These are phyloP conservation scores for Dioscorea dumetorum DNA, from an alignment of 106 monocot genomes.

Conservation along the genomic window DNA sequence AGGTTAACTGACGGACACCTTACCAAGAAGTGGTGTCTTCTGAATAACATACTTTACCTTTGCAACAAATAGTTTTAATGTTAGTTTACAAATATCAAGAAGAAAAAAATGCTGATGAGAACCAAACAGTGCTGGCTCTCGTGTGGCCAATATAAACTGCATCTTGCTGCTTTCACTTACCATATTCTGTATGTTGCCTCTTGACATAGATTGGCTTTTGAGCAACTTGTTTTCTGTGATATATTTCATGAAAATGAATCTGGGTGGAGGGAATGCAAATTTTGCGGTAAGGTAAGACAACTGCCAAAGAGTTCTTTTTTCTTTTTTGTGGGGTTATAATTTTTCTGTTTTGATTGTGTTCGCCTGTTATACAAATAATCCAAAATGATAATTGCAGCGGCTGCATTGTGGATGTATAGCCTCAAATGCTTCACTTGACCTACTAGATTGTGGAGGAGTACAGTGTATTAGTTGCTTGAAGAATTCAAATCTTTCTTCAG, in stretches of 20 bases:
- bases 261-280: slow-evolving; percentile 90
- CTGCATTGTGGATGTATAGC: slow-evolving; percentile 96
- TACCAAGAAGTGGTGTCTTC: too few relatives aligned
- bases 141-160: too few relatives aligned
- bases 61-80: too few relatives aligned
- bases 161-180: too few relatives aligned
- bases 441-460: slow-evolving; percentile 92
- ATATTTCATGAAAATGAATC: slow-evolving; percentile 80
- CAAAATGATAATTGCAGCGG: slow-evolving; percentile 29
- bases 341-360: not conserved
- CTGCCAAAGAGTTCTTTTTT: too few relatives aligned
- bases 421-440: slow-evolving; percentile 61
- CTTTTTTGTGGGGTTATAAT: too few relatives aligned
- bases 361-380: too few relatives aligned
- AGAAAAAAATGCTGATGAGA: too few relatives aligned
- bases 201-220: slow-evolving; percentile 58
- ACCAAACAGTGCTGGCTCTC: too few relatives aligned
- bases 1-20: too few relatives aligned
- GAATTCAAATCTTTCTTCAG: slow-evolving; percentile 43
- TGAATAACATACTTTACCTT: too few relatives aligned
- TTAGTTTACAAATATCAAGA: too few relatives aligned
- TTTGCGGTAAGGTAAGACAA: not conserved
- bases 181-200: not conserved
- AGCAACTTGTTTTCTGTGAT: slow-evolving; percentile 68
- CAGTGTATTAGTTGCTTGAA: slow-evolving; percentile 70